Evolutionary conservation across 148 eudicot species (phyloP).

Genomic region (Nyssa sinensis): DNA sequence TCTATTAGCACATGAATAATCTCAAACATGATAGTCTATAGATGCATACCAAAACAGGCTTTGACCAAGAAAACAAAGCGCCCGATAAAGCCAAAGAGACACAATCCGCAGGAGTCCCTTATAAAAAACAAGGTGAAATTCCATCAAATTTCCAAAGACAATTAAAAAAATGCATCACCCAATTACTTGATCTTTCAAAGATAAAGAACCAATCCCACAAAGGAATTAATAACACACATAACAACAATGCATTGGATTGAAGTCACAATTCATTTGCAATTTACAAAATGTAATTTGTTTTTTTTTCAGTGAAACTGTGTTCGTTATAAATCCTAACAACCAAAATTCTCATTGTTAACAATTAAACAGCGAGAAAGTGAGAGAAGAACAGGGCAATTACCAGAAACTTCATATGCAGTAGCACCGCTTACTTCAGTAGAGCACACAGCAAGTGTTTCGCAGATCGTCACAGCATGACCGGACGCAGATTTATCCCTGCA

Average conservation of each 20-base stretch:
- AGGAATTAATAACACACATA: neutral
- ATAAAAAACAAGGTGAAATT: slow-evolving; percentile 15
- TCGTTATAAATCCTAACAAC: no score
- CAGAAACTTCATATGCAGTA: slow-evolving; percentile 72
- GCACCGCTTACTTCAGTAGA: slow-evolving; percentile 56
- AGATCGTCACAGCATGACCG: slow-evolving; percentile 71
- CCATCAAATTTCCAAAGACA: no score
- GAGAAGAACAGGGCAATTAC: no score
- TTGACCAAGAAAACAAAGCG: slow-evolving; percentile 79
- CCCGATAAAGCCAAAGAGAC: slow-evolving; percentile 77
- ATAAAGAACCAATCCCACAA: neutral
- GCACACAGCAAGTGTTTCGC: slow-evolving; percentile 57
- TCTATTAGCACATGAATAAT: neutral
- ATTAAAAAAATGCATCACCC: no score
- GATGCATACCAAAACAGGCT: slow-evolving; percentile 62
- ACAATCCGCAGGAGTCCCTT: slow-evolving; percentile 83
- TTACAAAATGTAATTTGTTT: no score
- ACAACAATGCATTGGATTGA: no score
- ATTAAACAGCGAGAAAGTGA: no score
- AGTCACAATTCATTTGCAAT: no score
- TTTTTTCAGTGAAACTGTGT: neutral
- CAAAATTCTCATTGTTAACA: no score
- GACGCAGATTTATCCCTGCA: slow-evolving; percentile 77
- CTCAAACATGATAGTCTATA: neutral
- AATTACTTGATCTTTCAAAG: no score